Evolutionary conservation across 176 grass and related monocot genomes (phyloP).

Genomic region (Phoenix dactylifera): DNA sequence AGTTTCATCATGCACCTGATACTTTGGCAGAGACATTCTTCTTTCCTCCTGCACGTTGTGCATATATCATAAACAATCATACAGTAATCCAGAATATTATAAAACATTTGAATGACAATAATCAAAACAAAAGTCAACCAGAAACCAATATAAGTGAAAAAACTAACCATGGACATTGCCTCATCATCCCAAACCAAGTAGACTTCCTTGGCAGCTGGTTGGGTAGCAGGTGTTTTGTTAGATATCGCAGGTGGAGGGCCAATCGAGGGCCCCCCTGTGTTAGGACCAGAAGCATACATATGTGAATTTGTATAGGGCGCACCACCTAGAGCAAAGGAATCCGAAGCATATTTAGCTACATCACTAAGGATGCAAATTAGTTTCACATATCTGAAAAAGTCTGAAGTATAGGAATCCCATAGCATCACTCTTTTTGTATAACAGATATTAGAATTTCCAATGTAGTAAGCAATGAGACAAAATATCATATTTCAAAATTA

Average conservation of each 20-base stretch:
- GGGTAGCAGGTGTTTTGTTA: slow-evolving; percentile 51
- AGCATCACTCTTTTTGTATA: too few relatives aligned
- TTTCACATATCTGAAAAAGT: too few relatives aligned
- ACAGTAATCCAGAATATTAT: slow-evolving; percentile 1
- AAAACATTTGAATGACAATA: too few relatives aligned
- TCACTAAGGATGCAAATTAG: too few relatives aligned
- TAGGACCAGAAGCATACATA: slow-evolving; percentile 44
- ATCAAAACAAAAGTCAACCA: slow-evolving; percentile 9
- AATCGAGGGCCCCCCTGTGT: slow-evolving; percentile 39
- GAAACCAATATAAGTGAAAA: neutral
- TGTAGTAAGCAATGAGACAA: too few relatives aligned
- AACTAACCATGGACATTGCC: slow-evolving; percentile 90
- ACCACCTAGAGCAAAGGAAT: slow-evolving; percentile 17
- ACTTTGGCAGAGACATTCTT: slow-evolving; percentile 73
- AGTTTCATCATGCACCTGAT: slow-evolving; percentile 99
- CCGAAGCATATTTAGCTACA: slow-evolving; percentile 5
- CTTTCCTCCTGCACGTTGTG: slow-evolving; percentile 76
- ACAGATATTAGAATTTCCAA: too few relatives aligned
- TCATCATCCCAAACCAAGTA: slow-evolving; percentile 98
- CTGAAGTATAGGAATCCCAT: too few relatives aligned
- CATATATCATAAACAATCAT: slow-evolving; percentile 12
- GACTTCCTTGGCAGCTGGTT: slow-evolving; percentile 68
- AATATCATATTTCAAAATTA: too few relatives aligned
- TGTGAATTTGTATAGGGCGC: slow-evolving; percentile 25
- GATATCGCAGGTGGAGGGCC: slow-evolving; percentile 37